Evolutionary conservation across 2,329 filamentous ascomycete species (phyloP).

Genomic region (Metarhizium rileyi): DNA sequence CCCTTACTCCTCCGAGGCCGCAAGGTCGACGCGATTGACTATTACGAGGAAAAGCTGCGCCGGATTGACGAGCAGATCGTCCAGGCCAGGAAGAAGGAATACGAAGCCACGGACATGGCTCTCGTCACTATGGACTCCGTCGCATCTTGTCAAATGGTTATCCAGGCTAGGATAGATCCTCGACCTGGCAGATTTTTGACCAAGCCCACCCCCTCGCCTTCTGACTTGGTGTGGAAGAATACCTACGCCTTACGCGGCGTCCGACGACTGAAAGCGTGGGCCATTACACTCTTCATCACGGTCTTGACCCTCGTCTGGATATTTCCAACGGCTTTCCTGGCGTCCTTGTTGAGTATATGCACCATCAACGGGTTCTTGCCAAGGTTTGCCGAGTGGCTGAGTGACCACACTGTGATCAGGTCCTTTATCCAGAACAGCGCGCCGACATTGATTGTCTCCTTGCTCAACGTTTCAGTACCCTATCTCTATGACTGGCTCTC

Average conservation of each 20-base stretch:
- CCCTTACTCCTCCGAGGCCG: constrained; percentile 61
- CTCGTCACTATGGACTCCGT: constrained; percentile 98
- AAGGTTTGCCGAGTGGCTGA: constrained; percentile 55
- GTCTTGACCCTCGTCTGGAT: constrained; percentile 85
- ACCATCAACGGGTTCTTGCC: constrained; percentile 68
- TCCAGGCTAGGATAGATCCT: constrained; percentile 88
- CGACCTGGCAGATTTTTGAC: constrained; percentile 78
- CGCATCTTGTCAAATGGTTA: constrained; percentile 85
- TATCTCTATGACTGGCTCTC: constrained; percentile 93
- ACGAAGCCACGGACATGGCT: constrained; percentile 69
- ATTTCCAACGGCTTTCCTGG: constrained; percentile 67
- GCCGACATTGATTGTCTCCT: constrained; percentile 73
- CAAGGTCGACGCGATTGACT: constrained; percentile 83
- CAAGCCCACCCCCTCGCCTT: constrained; percentile 75
- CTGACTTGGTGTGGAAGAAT: constrained; percentile 91
- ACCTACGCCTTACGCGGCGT: constrained; percentile 71
- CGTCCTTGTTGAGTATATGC: constrained; percentile 70
- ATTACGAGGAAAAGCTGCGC: constrained; percentile 80
- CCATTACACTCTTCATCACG: constrained; percentile 72
- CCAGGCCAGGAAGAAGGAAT: constrained; percentile 62
- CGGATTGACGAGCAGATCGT: constrained; percentile 67
- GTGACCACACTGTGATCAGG: constrained; percentile 57
- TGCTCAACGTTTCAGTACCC: constrained; percentile 82
- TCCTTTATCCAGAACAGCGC: constrained; percentile 80
- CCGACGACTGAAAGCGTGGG: constrained; percentile 72